phyloP scores from a whole-genome alignment of 139 green algal species.

The Volvox reticuliferus region DNA sequence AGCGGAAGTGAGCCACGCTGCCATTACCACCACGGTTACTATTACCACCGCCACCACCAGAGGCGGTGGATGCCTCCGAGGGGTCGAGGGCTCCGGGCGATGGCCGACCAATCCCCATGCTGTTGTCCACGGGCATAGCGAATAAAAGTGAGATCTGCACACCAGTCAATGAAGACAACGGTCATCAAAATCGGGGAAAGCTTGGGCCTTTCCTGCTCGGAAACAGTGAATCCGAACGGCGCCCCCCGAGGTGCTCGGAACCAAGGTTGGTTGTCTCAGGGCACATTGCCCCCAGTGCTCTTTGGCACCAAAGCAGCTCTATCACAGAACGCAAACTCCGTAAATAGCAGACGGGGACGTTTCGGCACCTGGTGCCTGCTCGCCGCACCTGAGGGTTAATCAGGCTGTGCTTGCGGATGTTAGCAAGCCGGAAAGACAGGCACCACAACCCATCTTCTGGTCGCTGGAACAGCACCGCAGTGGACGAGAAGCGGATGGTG shows the following conservation, averaged over 20 bases:
- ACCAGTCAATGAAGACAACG: no score
- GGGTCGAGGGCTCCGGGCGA: no score
- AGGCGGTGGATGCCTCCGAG: neutral
- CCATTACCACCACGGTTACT: neutral
- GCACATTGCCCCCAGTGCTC: no score
- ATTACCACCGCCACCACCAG: neutral
- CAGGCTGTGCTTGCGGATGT: constrained; percentile 73
- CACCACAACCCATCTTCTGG: constrained; percentile 57
- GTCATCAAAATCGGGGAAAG: no score
- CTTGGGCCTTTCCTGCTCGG: no score
- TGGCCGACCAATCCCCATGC: neutral
- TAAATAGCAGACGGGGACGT: no score
- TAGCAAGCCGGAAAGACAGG: constrained; percentile 76
- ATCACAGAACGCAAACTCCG: no score
- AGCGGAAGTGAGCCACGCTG: constrained; percentile 38
- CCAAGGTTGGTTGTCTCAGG: no score
- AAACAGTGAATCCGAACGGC: no score
- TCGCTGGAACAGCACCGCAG: constrained; percentile 53
- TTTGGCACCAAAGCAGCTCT: no score
- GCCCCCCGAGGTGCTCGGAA: no score
- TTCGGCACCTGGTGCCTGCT: neutral
- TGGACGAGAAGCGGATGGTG: constrained; percentile 73
- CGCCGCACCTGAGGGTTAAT: constrained; percentile 48
- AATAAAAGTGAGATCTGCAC: constrained; percentile 45
- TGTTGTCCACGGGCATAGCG: constrained; percentile 26